Conservation (phyloP, 2,329 filamentous ascomycete genomes). For the Magnaporthales sp. region DNA sequence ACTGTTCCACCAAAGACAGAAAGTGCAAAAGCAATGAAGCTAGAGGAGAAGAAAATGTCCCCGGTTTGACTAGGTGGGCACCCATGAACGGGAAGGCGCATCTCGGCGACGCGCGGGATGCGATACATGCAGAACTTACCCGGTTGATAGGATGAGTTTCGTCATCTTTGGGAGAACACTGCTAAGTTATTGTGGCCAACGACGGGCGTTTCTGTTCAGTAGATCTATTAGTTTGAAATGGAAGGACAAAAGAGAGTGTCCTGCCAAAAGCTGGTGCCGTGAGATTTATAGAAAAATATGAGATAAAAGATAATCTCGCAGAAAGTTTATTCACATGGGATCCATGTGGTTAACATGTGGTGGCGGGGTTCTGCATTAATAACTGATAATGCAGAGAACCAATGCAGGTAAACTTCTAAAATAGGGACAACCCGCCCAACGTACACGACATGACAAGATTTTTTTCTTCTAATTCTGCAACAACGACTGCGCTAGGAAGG, state of each 20-base stretch:
- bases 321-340: not conserved
- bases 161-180: constrained; percentile 40
- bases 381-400: not conserved
- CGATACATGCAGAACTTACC: constrained; percentile 43
- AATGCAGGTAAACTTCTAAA: not conserved
- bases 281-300: not conserved
- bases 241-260: no score
- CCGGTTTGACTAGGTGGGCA: not conserved
- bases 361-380: not conserved
- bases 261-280: not conserved
- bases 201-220: not conserved
- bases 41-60: not conserved
- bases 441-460: not conserved
- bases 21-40: not conserved
- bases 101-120: not conserved
- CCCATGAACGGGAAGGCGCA: not conserved
- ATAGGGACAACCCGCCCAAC: no score
- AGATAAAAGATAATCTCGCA: not conserved
- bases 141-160: constrained; percentile 78
- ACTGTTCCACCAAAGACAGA: not conserved
- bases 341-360: not conserved
- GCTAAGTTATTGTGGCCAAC: not conserved
- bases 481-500: not conserved
- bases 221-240: not conserved
- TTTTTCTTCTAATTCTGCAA: not conserved